phyloP scores from a whole-genome alignment of 2,329 filamentous ascomycete genomes.

The Triangularia setosa region DNA sequence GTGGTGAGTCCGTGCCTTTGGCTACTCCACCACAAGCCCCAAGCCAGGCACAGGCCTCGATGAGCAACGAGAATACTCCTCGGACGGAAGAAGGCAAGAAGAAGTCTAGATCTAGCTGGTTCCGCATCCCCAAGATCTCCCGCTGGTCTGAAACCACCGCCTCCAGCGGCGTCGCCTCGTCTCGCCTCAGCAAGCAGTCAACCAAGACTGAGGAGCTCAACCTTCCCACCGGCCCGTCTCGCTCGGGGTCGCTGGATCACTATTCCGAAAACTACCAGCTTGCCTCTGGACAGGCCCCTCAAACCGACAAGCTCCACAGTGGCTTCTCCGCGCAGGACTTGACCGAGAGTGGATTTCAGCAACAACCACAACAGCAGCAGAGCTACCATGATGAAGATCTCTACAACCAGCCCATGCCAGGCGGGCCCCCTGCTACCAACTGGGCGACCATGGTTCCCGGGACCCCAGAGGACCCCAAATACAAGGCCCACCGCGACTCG shows the following conservation, averaged over 20 bases:
- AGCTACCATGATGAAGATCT: constrained; percentile 24
- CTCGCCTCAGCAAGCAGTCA: constrained; percentile 62
- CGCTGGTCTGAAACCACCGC: constrained; percentile 96
- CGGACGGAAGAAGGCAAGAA: constrained; percentile 74
- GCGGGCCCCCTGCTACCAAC: constrained; percentile 24
- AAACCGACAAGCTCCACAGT: constrained; percentile 52
- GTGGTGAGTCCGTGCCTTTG: constrained; percentile 52
- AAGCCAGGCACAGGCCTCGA: constrained; percentile 37
- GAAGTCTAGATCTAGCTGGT: constrained; percentile 78
- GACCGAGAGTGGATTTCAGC: constrained; percentile 22
- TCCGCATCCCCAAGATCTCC: constrained; percentile 76
- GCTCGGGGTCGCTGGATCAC: constrained; percentile 45
- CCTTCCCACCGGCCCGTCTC: constrained; percentile 24
- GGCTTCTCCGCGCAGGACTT: constrained; percentile 55
- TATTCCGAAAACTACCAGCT: constrained; percentile 58
- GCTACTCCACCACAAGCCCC: constrained; percentile 56
- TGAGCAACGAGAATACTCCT: constrained; percentile 78
- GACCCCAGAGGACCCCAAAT: constrained; percentile 68
- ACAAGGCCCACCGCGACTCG: constrained; percentile 77
- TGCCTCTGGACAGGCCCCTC: constrained; percentile 48
- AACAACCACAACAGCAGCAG: constrained; percentile 3
- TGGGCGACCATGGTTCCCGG: constrained; percentile 34
- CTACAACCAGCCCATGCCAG: constrained; percentile 36
- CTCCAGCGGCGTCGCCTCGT: constrained; percentile 76
- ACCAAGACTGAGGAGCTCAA: constrained; percentile 50